Evolutionary conservation across 495 filamentous ascomycete genomes (phyloP).

Genomic region (Penicillium angulare): DNA sequence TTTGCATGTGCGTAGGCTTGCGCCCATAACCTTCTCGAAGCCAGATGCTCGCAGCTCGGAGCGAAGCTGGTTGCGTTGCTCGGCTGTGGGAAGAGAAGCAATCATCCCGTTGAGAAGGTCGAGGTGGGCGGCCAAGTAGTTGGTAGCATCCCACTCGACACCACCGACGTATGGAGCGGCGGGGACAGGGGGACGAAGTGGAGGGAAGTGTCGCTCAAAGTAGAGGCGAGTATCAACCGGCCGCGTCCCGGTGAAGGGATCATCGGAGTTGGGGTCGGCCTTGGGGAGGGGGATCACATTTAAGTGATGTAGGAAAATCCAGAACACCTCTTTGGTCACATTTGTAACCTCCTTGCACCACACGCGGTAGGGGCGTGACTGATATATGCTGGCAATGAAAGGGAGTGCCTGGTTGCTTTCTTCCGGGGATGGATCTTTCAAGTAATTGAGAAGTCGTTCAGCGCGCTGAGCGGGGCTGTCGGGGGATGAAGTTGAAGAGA

Average conservation of each 20-base stretch:
- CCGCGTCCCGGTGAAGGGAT: constrained; percentile 23
- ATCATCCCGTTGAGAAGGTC: constrained; percentile 91
- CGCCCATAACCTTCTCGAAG: constrained; percentile 88
- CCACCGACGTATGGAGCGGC: constrained; percentile 96
- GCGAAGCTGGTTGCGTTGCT: constrained; percentile 77
- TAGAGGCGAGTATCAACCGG: constrained; percentile 13
- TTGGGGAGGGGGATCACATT: constrained; percentile 70
- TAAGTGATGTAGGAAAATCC: constrained; percentile 94
- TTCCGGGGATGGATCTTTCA: constrained; percentile 75
- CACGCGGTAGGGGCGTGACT: constrained; percentile 81
- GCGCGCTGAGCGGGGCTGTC: constrained; percentile 56
- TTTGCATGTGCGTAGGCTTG: constrained; percentile 83
- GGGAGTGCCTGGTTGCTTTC: constrained; percentile 72
- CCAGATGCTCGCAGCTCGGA: constrained; percentile 76
- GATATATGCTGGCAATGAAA: constrained; percentile 87
- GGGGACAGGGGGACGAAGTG: constrained; percentile 84
- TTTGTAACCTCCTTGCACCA: constrained; percentile 91
- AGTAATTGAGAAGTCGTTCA: constrained; percentile 66
- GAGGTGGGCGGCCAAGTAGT: constrained; percentile 87
- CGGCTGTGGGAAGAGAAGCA: constrained; percentile 70
- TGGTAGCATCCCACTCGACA: constrained; percentile 98
- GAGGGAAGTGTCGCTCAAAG: constrained; percentile 71
- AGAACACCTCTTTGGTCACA: constrained; percentile 98
- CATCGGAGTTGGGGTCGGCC: constrained; percentile 29
- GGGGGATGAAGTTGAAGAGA: constrained; percentile 56